Evolutionary conservation across 805 yeast genomes (phyloP).

Genomic region (Jamesozyma lodderae): DNA sequence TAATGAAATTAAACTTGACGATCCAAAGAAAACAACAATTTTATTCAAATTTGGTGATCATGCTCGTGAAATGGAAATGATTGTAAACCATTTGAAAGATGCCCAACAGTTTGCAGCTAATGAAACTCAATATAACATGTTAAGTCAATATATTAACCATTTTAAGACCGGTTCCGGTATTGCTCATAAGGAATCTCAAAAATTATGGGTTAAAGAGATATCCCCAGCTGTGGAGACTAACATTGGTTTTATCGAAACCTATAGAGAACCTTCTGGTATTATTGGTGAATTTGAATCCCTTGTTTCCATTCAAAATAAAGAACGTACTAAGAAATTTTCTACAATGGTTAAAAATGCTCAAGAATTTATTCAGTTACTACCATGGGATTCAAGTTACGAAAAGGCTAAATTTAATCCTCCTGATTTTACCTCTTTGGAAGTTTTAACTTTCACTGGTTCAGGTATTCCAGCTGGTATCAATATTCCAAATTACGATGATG

Average conservation of each 20-base stretch:
- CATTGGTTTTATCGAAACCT: slow-evolving; percentile 86
- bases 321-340: slow-evolving; percentile 73
- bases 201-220: slow-evolving; percentile 79
- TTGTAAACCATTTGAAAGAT: slow-evolving; percentile 44
- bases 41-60: slow-evolving; percentile 73
- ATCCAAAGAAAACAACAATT: slow-evolving; percentile 34
- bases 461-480: slow-evolving; percentile 92
- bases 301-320: slow-evolving; percentile 83
- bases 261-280: slow-evolving; percentile 85
- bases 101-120: slow-evolving; percentile 65
- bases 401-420: slow-evolving; percentile 86
- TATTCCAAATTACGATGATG: slow-evolving; percentile 87
- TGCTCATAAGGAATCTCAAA: slow-evolving; percentile 78
- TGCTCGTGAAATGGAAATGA: slow-evolving; percentile 48
- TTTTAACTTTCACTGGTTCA: slow-evolving; percentile 78
- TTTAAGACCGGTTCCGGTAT: slow-evolving; percentile 76
- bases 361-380: slow-evolving; percentile 53
- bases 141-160: slow-evolving; percentile 55
- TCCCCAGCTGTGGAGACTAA: slow-evolving; percentile 74
- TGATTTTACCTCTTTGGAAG: slow-evolving; percentile 85
- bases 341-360: slow-evolving; percentile 60
- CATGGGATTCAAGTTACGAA: slow-evolving; percentile 72
- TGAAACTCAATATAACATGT: slow-evolving; percentile 58
- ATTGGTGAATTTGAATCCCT: slow-evolving; percentile 92
- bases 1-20: slow-evolving; percentile 30